A percentile compares a stretch with the other conserved stretches of the same genome.
Conservation (phyloP, 1,284 basidiomycete species). For the Phlebopus sp. region DNA sequence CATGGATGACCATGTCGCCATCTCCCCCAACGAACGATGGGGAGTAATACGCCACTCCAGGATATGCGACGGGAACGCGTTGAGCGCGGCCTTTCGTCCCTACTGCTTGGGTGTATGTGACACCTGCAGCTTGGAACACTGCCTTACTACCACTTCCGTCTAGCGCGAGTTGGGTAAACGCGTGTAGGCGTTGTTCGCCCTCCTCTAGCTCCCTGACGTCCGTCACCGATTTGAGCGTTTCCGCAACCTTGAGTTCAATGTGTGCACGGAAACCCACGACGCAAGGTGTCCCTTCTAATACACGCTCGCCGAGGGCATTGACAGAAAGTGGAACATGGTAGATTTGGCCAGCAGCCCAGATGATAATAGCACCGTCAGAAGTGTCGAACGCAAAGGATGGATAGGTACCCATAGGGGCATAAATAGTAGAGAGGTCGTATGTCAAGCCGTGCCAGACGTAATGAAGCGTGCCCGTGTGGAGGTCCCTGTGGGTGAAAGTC, state of each 20-base stretch:
- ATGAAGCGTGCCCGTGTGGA: constrained; percentile 59
- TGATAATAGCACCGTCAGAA: constrained; percentile 57
- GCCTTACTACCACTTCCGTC: constrained; percentile 51
- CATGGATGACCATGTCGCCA: constrained; percentile 53
- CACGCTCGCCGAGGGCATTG: constrained; percentile 46
- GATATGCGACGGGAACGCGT: constrained; percentile 47
- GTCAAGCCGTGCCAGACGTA: constrained; percentile 68
- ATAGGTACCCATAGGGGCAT: constrained; percentile 73
- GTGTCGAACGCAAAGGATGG: constrained; percentile 64
- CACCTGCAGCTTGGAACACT: constrained; percentile 66
- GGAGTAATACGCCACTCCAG: constrained; percentile 58
- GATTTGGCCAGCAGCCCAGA: constrained; percentile 72
- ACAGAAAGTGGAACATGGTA: constrained; percentile 52
- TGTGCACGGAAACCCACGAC: constrained; percentile 59
- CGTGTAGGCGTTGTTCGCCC: constrained; percentile 51
- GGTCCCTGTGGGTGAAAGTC: constrained; percentile 44
- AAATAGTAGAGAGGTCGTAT: constrained; percentile 59
- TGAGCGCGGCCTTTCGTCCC: constrained; percentile 20
- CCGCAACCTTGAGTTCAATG: constrained; percentile 60
- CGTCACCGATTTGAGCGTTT: constrained; percentile 47
- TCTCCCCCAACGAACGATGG: constrained; percentile 58
- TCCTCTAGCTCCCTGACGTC: constrained; percentile 55
- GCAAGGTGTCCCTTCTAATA: constrained; percentile 45
- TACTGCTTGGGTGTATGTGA: constrained; percentile 55
- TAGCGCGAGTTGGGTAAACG: constrained; percentile 58